phyloP scores from a whole-genome alignment of 495 filamentous ascomycete genomes.

The Echria macrotheca region DNA sequence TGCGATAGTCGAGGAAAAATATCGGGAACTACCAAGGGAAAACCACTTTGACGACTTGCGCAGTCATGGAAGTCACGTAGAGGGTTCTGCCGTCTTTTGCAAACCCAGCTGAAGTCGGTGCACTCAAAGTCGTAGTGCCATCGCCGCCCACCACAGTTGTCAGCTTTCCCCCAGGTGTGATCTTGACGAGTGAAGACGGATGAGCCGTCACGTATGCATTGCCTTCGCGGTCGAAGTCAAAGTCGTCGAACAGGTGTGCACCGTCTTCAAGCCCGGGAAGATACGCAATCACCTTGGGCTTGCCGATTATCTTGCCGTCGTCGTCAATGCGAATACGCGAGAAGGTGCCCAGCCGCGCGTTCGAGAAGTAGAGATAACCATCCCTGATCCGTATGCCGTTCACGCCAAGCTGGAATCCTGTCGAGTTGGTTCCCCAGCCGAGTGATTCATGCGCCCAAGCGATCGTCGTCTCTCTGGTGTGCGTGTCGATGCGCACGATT shows the following conservation, averaged over 20 bases:
- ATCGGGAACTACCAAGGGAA: no score
- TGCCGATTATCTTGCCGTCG: slow-evolving; percentile 19
- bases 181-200: slow-evolving; percentile 21
- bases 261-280: neutral
- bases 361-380: slow-evolving; percentile 36
- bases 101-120: neutral
- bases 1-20: no score
- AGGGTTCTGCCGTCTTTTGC: neutral
- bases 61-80: neutral
- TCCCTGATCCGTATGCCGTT: slow-evolving; percentile 30
- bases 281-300: neutral
- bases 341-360: slow-evolving; percentile 31
- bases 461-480: slow-evolving; percentile 6
- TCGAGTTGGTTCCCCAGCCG: neutral
- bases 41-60: neutral
- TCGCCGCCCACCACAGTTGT: neutral
- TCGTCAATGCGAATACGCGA: slow-evolving; percentile 26
- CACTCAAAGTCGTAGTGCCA: neutral
- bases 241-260: slow-evolving; percentile 25
- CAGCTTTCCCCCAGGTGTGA: slow-evolving; percentile 8
- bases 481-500: slow-evolving; percentile 25
- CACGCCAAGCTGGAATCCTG: slow-evolving; percentile 26
- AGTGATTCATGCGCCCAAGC: slow-evolving; percentile 7
- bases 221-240: slow-evolving; percentile 25
- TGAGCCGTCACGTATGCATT: slow-evolving; percentile 30